Base-by-base conservation (phyloP, 2,329 filamentous ascomycete species). In the Arthrocladium fulminans region DNA sequence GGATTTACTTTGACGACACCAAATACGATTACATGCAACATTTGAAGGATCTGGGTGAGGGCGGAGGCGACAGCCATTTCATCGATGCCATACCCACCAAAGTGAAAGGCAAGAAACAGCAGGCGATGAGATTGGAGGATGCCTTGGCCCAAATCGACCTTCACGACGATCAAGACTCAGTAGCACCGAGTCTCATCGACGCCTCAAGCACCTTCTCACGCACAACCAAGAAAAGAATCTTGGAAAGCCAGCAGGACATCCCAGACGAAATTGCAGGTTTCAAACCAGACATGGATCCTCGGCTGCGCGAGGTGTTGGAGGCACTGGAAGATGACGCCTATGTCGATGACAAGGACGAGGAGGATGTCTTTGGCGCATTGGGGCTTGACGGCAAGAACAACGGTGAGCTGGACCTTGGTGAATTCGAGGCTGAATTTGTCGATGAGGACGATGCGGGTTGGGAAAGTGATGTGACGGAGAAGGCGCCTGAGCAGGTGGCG, bases 1-100 rank as follows among this genome's bases (percentile, higher is more conserved):
- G 92, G 55, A 80, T 98, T 55, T 98, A 86, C 73, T 98, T 77
- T 66, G 94, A 98, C 67, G 92, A 98, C 68, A 84, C 86, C 55
- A 79, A 87, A 62, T 98, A 98, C 69, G 92, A 98, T 68, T 98
- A 98, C 71, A 98, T 98, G 92, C 92, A 98, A 67, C 92, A 98
- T 68, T 73, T 98, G 75, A 84, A 88, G 48, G 92, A 97, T 59
- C 71, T 98, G n/a, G 83, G 83, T 49, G 67, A 73, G 37, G 87
- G 67, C 5, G 68, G 66, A 3, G 86, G 86, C 24, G 83, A 88
- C 48, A 80, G 84, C 24, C 81, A 89, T 41, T 97, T 94, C 62
- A 77, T 98, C 32, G 88, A 96, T 53, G 78, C 78, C 1, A 65
- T 69, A 19, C 56, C 59, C 58, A 75, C 79, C n/a, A 76, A 78